Percentiles rank a stretch among this genome's conserved stretches.
Conservation (phyloP, 352 stramenopile species). For the Globisporangium camurandrum region DNA sequence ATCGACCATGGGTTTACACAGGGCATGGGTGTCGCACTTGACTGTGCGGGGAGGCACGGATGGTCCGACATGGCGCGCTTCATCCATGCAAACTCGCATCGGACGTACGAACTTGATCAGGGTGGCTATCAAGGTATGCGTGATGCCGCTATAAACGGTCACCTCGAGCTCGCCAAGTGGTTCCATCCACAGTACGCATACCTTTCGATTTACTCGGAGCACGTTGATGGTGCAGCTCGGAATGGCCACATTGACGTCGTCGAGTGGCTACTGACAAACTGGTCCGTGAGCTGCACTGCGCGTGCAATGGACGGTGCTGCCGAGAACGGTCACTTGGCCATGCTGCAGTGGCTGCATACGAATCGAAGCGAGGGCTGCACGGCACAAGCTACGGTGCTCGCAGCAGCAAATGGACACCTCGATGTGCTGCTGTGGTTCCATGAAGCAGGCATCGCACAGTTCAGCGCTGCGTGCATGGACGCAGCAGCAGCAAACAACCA, state of each 20-base stretch:
- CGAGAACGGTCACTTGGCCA: slow-evolving; percentile 1
- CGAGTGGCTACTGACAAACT: too few species aligned
- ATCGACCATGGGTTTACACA: too few species aligned
- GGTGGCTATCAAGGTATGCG: too few species aligned
- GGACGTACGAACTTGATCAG: too few species aligned
- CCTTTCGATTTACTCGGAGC: too few species aligned
- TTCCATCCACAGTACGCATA: neutral
- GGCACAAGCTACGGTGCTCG: too few species aligned
- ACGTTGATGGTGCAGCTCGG: too few species aligned
- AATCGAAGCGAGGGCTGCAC: neutral
- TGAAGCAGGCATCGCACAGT: neutral
- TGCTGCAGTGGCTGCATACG: slow-evolving; percentile 2
- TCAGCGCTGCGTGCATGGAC: slow-evolving; percentile 1
- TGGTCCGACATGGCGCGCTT: too few species aligned
- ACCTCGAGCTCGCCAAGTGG: slow-evolving; percentile 3
- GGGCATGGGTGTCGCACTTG: too few species aligned
- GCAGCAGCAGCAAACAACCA: neutral
- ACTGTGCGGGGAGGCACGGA: too few species aligned
- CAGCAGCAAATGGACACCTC: neutral
- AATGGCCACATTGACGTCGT: neutral
- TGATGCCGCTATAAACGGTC: neutral
- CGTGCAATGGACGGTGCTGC: slow-evolving; percentile 3
- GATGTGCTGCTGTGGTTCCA: slow-evolving; percentile 2
- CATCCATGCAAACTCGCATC: too few species aligned
- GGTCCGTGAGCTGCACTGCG: too few species aligned